Conservation (phyloP, 805 yeast species). For the Monosporozyma aquatica region DNA sequence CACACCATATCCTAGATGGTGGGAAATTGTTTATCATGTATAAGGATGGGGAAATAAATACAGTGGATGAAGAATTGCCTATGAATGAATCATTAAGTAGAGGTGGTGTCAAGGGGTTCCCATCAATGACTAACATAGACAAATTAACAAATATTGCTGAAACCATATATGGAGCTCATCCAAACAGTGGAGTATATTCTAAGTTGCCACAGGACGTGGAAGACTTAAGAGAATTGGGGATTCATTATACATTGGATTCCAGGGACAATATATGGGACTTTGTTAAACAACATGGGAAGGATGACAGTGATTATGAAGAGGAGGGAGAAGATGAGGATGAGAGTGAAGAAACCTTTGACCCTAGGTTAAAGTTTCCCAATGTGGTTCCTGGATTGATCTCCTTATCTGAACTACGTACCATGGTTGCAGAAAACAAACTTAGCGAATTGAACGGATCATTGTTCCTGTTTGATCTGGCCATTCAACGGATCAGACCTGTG, state of each 20-base stretch:
- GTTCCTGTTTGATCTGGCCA: constrained; percentile 18
- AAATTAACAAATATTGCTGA: constrained; percentile 28
- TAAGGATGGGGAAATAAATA: constrained; percentile 4
- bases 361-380: constrained; percentile 27
- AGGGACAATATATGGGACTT: constrained; percentile 1
- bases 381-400: constrained; percentile 47
- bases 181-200: constrained; percentile 22
- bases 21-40: constrained; percentile 22
- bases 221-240: neutral
- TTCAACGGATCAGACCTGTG: constrained; percentile 21
- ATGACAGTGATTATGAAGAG: neutral
- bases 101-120: neutral
- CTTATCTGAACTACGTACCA: constrained; percentile 35
- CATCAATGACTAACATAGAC: neutral
- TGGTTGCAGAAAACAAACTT: constrained; percentile 28
- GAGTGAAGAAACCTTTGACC: neutral
- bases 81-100: constrained; percentile 6
- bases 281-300: neutral
- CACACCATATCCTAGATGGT: constrained; percentile 12
- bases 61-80: neutral
- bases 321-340: constrained; percentile 7
- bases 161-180: constrained; percentile 30
- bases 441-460: constrained; percentile 17
- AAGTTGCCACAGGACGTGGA: neutral
- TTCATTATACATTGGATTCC: neutral